Conservation (phyloP, 208 protist genomes). For the Acanthamoeba royreba region DNA sequence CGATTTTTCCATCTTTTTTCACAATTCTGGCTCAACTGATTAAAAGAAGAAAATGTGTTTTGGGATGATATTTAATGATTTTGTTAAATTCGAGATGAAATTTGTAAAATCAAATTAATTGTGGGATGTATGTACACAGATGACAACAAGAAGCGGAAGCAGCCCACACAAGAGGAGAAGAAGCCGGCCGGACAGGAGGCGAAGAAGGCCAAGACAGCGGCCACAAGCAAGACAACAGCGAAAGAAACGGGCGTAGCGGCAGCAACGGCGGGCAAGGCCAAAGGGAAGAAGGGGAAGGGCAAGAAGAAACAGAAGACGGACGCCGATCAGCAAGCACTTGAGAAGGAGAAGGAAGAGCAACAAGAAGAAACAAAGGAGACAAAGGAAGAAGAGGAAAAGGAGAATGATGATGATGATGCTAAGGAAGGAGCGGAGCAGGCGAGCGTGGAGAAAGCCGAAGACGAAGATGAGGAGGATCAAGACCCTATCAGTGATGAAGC, state of each 20-base stretch:
- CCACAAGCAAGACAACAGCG: not conserved
- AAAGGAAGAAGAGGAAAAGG: not conserved
- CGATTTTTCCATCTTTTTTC: not conserved
- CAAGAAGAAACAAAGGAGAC: not conserved
- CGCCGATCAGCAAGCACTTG: too few relatives aligned
- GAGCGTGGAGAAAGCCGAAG: not conserved
- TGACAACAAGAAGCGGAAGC: not conserved
- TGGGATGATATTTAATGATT: not conserved
- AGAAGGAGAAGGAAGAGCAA: not conserved
- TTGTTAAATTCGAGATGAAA: not conserved
- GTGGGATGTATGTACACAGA: not conserved
- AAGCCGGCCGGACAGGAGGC: not conserved
- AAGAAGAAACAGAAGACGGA: not conserved
- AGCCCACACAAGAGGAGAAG: not conserved
- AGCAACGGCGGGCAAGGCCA: too few relatives aligned
- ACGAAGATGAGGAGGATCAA: not conserved
- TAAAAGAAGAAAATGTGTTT: too few relatives aligned
- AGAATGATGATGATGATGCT: not conserved
- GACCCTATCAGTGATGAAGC: conserved; percentile 5
- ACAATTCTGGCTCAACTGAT: too few relatives aligned
- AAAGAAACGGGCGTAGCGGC: not conserved
- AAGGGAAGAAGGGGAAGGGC: not conserved
- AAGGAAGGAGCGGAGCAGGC: not conserved
- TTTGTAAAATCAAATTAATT: not conserved
- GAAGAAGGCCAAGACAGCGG: not conserved